phyloP scores from a whole-genome alignment of 2,329 filamentous ascomycete species.

The Thermothelomyces thermophilus region DNA sequence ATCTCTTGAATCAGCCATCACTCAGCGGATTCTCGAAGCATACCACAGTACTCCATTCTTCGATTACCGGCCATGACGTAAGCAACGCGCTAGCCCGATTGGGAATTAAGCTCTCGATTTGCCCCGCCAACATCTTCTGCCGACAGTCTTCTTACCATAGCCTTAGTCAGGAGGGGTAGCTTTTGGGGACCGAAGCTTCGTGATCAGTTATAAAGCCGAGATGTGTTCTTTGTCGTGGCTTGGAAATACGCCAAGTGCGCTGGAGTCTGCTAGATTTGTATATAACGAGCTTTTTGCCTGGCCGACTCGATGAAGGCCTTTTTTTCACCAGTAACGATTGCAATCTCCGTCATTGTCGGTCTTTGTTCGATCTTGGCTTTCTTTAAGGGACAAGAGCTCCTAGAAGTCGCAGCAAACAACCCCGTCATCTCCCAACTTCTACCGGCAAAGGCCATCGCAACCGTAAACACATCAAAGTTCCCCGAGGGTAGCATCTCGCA shows the following conservation, averaged over 20 bases:
- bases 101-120: conserved; percentile 1
- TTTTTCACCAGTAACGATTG: conserved; percentile 24
- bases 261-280: neutral
- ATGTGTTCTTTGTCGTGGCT: conserved; percentile 6
- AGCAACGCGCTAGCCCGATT: conserved; percentile 16
- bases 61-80: conserved; percentile 19
- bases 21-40: neutral
- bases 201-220: conserved; percentile 18
- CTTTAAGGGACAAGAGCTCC: conserved; percentile 26
- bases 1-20: conserved; percentile 17
- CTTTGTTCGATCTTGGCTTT: conserved; percentile 33
- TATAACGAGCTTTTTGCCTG: neutral
- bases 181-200: conserved; percentile 13
- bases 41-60: neutral
- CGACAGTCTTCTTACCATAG: conserved; percentile 7
- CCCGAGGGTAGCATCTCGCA: neutral
- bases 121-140: neutral
- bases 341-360: conserved; percentile 35
- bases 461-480: neutral
- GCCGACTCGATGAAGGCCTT: conserved; percentile 33
- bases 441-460: neutral
- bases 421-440: neutral
- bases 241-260: neutral
- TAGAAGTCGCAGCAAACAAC: conserved; percentile 23
- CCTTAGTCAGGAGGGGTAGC: conserved; percentile 9